These are phyloP conservation scores for Funneliformis mosseae DNA, from an alignment of 192 early-diverging fungal genomes.

Conservation along the genomic window DNA sequence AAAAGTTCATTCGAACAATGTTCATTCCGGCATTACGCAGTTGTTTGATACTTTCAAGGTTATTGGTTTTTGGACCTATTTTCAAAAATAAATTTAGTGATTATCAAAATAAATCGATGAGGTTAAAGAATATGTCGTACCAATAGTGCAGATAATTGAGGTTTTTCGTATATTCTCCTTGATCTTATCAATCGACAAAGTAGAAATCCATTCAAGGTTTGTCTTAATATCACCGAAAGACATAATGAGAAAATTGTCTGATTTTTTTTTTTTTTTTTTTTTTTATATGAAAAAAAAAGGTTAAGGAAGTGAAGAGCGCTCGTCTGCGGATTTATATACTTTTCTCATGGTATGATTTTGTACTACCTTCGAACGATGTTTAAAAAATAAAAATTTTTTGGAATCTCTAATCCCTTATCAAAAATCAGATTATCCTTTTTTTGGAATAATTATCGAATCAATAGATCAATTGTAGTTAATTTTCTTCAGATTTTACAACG, in stretches of 20 bases:
- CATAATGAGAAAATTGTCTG: too few relatives aligned
- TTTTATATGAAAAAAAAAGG: background rate
- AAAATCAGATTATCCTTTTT: too few relatives aligned
- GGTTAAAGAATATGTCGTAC: constrained; percentile 35
- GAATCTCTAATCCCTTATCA: too few relatives aligned
- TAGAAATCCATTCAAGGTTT: constrained; percentile 73
- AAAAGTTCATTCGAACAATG: constrained; percentile 77
- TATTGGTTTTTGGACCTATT: constrained; percentile 74
- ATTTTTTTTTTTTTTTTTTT: background rate
- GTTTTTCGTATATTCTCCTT: constrained; percentile 68
- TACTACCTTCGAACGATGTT: background rate
- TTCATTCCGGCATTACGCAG: constrained; percentile 80
- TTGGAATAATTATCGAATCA: too few relatives aligned
- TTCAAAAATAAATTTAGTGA: background rate
- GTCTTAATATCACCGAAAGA: constrained; percentile 44
- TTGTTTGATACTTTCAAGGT: constrained; percentile 65
- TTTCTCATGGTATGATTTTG: background rate
- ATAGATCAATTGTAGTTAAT: too few relatives aligned
- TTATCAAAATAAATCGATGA: background rate
- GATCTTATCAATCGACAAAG: constrained; percentile 62
- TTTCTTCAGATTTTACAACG: too few relatives aligned
- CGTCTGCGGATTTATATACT: background rate
- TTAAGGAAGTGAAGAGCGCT: too few relatives aligned
- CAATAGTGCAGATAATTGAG: constrained; percentile 83
- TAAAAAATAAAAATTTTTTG: too few relatives aligned